Evolutionary conservation across 2,329 filamentous ascomycete genomes (phyloP).

Genomic region (Leptographium lundbergii): DNA sequence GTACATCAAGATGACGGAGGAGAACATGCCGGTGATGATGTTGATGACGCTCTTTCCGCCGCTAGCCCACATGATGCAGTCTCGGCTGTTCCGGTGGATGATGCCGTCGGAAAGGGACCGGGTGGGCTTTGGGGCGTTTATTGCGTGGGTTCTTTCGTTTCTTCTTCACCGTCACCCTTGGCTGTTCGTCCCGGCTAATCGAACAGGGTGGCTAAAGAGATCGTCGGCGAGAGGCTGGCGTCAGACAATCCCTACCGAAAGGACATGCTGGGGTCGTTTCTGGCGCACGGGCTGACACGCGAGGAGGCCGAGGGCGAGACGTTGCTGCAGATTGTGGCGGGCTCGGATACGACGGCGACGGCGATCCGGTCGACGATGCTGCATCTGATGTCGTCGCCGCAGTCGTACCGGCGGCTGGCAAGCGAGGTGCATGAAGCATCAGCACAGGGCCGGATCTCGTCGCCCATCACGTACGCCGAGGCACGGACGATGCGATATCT

Average conservation of each 20-base stretch:
- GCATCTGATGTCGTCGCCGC: conserved; percentile 15
- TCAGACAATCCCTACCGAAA: conserved; percentile 14
- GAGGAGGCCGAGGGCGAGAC: conserved; percentile 30
- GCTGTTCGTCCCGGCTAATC: too few relatives aligned
- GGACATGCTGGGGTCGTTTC: conserved; percentile 28
- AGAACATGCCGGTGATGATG: conserved; percentile 24
- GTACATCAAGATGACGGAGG: conserved; percentile 25
- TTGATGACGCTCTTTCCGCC: conserved; percentile 29
- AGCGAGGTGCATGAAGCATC: conserved; percentile 22
- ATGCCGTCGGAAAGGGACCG: conserved; percentile 10
- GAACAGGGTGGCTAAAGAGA: conserved; percentile 26
- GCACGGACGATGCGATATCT: conserved; percentile 30
- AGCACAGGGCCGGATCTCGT: conserved; percentile 15
- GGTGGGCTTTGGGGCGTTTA: conserved; percentile 11
- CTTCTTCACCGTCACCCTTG: conserved; percentile 10
- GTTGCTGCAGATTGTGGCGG: conserved; percentile 23
- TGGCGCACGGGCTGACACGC: conserved; percentile 25
- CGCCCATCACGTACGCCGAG: conserved; percentile 22
- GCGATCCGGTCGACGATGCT: conserved; percentile 16
- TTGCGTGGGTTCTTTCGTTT: conserved; percentile 11
- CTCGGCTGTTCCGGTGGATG: conserved; percentile 22
- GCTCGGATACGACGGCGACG: conserved; percentile 19
- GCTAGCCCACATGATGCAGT: conserved; percentile 25
- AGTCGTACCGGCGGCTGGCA: conserved; percentile 13
- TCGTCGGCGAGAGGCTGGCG: conserved; percentile 18